Evolutionary conservation across 2,329 filamentous ascomycete species (phyloP), one percentile per base, ranked within the genome.

Genomic region (Akanthomyces lecanii): DNA sequence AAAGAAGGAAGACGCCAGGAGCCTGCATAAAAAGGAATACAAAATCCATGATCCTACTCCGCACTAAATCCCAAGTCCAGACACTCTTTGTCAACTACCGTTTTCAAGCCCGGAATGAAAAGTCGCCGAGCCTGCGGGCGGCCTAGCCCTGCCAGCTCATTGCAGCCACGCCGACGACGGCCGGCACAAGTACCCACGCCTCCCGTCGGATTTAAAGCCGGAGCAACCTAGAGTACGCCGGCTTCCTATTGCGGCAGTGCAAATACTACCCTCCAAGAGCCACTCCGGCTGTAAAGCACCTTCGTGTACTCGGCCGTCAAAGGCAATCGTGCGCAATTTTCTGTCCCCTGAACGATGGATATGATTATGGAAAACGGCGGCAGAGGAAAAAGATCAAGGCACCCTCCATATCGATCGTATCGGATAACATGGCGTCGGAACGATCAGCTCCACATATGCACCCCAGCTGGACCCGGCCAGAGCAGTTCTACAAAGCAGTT

Each of bases 151-250:
- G 40, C n/a, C 36, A 36, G 23, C 51, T n/a, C 12, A 16, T 18
- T 36, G 18, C 33, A 44, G 48, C 50, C 25, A 45, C 50, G 50
- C 59, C 59, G 59, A 61, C 48, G 30, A 55, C 58, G 58, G 58
- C 58, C 59, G 59, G 59, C 21, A 54, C 30, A 6, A 61, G 59
- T 61, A 61, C 59, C 59, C 51, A 61, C 59, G 59, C 14, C 50
- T 48, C 28, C 59, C 50, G 51, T 61, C 59, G 30, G 59, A 55
- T 47, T 48, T 55, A 48, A 54, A n/a, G 40, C 59, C 59, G 59
- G 59, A 44, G 42, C 50, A 38, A 36, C 33, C 33, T 6, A 36
- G 1, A 38, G 40, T 25, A 44, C 28, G 12, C n/a, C 28, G 25
- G 50, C 59, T 55, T 30, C 59, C 48, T 45, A 55, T 30, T 38